phyloP scores from a whole-genome alignment of 108 stramenopile genomes.

The Pinguiococcus pyrenoidosus region DNA sequence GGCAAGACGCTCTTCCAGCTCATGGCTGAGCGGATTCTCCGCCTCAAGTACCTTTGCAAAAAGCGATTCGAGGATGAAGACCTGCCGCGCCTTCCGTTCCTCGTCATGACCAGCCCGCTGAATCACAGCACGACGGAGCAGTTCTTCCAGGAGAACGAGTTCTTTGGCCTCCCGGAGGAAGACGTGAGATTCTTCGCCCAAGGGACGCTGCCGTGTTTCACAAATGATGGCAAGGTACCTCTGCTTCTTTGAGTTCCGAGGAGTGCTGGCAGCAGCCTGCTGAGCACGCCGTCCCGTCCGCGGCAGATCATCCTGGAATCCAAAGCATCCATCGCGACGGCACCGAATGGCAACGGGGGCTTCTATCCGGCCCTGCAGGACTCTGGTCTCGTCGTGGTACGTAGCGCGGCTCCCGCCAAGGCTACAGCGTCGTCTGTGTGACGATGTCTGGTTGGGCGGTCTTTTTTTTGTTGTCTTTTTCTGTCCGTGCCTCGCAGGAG shows the following conservation, averaged over 20 bases:
- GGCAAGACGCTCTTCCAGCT: conserved; percentile 63
- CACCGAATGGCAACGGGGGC: conserved; percentile 92
- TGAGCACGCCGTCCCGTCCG: too few relatives aligned
- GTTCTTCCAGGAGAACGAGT: conserved; percentile 56
- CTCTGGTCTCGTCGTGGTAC: too few relatives aligned
- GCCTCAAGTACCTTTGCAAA: conserved; percentile 28
- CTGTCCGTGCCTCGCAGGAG: conserved; percentile 35
- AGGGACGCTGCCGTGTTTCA: conserved; percentile 71
- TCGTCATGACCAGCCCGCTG: conserved; percentile 91
- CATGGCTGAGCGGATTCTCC: conserved; percentile 61
- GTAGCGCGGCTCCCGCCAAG: too few relatives aligned
- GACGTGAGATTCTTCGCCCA: conserved; percentile 70
- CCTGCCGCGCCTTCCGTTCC: conserved; percentile 49
- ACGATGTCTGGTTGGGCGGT: too few relatives aligned
- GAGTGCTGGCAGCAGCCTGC: too few relatives aligned
- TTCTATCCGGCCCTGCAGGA: too few relatives aligned
- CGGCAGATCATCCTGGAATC: conserved; percentile 75
- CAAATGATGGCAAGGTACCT: conserved; percentile 69
- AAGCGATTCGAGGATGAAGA: neutral
- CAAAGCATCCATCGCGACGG: conserved; percentile 47
- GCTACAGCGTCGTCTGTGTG: too few relatives aligned
- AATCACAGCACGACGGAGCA: conserved; percentile 66
- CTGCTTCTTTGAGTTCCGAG: too few relatives aligned
- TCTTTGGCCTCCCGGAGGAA: conserved; percentile 57
- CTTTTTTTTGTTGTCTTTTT: too few relatives aligned